Evolutionary conservation across 108 stramenopile species (phyloP).

Genomic region (Cyclotella distinguenda): DNA sequence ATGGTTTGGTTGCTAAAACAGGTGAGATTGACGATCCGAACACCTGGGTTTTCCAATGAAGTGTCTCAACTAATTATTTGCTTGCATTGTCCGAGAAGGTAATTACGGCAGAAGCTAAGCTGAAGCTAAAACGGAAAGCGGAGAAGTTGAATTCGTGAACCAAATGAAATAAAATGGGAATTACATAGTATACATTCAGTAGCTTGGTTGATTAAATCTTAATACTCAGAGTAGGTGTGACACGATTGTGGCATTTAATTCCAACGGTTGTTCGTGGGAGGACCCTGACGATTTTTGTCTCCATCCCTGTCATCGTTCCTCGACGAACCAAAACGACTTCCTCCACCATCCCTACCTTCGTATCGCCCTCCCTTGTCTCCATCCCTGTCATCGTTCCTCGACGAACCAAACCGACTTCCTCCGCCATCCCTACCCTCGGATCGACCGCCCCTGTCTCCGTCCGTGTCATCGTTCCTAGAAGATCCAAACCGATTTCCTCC

Average conservation of each 20-base stretch:
- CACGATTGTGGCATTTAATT: neutral
- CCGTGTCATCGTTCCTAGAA: no score
- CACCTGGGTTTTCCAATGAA: neutral
- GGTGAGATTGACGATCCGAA: conserved; percentile 2
- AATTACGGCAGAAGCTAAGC: conserved; percentile 34
- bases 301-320: neutral
- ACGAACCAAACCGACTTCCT: neutral
- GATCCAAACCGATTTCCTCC: no score
- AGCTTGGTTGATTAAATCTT: no score
- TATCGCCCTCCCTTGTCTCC: neutral
- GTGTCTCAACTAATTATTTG: neutral
- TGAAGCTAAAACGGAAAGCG: conserved; percentile 14
- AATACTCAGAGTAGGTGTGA: no score
- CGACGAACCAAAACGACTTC: neutral
- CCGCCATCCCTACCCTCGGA: neutral
- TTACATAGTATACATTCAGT: neutral
- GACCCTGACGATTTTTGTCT: neutral
- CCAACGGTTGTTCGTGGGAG: conserved; percentile 5
- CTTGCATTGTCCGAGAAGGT: conserved; percentile 1
- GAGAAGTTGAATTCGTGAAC: neutral
- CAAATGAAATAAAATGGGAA: neutral
- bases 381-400: conserved; percentile 1
- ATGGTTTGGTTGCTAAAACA: conserved; percentile 49
- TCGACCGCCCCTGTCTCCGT: no score
- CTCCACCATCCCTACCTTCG: neutral